phyloP scores from a whole-genome alignment of 805 yeast species.

The Teunomyces gatunensis region DNA sequence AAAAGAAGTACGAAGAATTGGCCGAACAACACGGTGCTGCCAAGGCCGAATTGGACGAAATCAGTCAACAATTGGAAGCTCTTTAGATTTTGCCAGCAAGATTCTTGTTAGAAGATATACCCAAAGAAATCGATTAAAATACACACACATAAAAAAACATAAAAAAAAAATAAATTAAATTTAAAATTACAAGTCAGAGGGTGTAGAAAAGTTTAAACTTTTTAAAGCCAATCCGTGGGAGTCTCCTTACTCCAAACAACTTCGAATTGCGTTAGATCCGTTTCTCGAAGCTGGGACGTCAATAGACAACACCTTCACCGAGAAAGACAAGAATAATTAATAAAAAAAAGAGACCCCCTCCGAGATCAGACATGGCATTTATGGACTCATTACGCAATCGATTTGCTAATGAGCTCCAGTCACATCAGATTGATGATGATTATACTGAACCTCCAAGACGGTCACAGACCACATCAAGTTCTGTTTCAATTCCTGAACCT shows the following conservation, averaged over 20 bases:
- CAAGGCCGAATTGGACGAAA: slow-evolving; percentile 93
- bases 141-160: background rate
- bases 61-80: slow-evolving; percentile 91
- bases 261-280: background rate
- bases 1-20: slow-evolving; percentile 86
- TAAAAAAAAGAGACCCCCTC: background rate
- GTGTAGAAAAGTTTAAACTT: background rate
- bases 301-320: background rate
- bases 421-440: slow-evolving; percentile 34
- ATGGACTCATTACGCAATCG: slow-evolving; percentile 25
- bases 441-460: slow-evolving; percentile 18
- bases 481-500: background rate
- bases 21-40: slow-evolving; percentile 77
- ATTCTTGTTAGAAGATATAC: background rate
- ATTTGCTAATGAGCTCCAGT: slow-evolving; percentile 23
- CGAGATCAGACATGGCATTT: slow-evolving; percentile 15
- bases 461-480: background rate
- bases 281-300: background rate
- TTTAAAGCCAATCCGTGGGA: background rate
- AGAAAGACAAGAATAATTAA: background rate
- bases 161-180: background rate
- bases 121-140: background rate
- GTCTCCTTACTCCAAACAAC: background rate
- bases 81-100: slow-evolving; percentile 29
- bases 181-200: background rate